Evolutionary conservation across 441 rosid species (phyloP).

Genomic region (Syzygium malaccense): DNA sequence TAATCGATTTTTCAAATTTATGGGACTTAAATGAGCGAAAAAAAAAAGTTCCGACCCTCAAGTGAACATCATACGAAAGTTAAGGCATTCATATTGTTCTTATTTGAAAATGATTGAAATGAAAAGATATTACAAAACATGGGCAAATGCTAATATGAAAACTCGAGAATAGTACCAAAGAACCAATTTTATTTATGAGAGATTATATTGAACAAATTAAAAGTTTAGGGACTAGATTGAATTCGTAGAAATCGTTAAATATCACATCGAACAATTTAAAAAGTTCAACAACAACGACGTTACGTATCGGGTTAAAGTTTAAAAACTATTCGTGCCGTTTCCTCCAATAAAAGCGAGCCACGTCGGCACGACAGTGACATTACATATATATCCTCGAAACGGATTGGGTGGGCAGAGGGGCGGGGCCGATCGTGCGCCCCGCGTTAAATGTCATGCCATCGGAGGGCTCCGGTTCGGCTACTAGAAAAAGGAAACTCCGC

Average conservation of each 20-base stretch:
- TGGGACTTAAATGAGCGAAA: too few relatives aligned
- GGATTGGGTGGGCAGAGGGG: too few relatives aligned
- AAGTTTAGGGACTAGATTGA: accelerated
- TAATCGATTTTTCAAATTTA: too few relatives aligned
- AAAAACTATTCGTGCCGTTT: background rate
- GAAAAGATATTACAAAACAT: background rate
- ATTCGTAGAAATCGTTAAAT: background rate
- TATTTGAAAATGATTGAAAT: background rate
- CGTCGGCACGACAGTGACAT: background rate
- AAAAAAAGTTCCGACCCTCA: too few relatives aligned
- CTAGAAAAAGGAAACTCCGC: background rate
- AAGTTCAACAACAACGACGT: background rate
- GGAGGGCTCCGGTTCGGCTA: background rate
- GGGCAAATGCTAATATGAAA: background rate
- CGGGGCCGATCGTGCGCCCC: background rate
- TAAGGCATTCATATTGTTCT: too few relatives aligned
- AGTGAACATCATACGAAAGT: too few relatives aligned
- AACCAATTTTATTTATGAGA: background rate
- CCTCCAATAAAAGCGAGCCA: background rate
- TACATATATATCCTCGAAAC: background rate
- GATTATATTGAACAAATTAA: accelerated
- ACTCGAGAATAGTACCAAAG: background rate
- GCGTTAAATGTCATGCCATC: background rate
- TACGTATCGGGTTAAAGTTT: accelerated
- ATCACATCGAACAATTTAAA: accelerated